Percentiles rank a stretch among this genome's conserved stretches.
phyloP scores from a whole-genome alignment of 305 asterid genomes.

The Striga hermonthica region DNA sequence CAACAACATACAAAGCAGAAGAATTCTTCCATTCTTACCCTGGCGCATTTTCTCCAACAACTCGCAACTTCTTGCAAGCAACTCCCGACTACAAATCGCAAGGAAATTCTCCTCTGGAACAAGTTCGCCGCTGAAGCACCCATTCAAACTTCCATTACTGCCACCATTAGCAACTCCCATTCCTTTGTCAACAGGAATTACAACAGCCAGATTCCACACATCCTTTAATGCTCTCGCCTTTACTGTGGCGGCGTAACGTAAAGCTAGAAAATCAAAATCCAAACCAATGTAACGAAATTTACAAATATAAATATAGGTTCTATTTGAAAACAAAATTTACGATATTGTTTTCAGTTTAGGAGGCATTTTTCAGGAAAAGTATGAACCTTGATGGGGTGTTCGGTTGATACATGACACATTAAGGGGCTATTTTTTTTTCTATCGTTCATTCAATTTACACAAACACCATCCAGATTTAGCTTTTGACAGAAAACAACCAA shows the following conservation, averaged over 20 bases:
- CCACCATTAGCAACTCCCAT: slow-evolving; percentile 40
- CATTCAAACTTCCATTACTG: slow-evolving; percentile 62
- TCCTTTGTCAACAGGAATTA: slow-evolving; percentile 79
- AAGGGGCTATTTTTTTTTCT: too few relatives aligned
- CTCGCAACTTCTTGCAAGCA: slow-evolving; percentile 86
- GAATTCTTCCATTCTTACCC: slow-evolving; percentile 39
- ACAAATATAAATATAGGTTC: background rate
- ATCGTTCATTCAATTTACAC: too few relatives aligned
- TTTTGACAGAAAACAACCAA: too few relatives aligned
- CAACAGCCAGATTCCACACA: slow-evolving; percentile 84
- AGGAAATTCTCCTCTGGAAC: slow-evolving; percentile 88
- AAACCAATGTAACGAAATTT: too few relatives aligned
- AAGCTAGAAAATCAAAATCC: slow-evolving; percentile 42
- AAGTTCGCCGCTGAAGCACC: slow-evolving; percentile 70
- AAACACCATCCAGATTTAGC: too few relatives aligned
- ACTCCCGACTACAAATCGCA: slow-evolving; percentile 79
- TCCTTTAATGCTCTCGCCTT: slow-evolving; percentile 92
- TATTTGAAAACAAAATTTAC: too few relatives aligned
- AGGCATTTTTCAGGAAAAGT: too few relatives aligned
- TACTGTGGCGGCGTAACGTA: slow-evolving; percentile 86
- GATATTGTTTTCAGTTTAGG: too few relatives aligned
- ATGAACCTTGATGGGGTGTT: too few relatives aligned
- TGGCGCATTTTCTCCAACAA: slow-evolving; percentile 82
- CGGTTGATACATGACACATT: too few relatives aligned
- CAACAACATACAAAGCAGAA: slow-evolving; percentile 6